phyloP scores from a whole-genome alignment of 805 yeast species.

The Lipomyces japonicus region DNA sequence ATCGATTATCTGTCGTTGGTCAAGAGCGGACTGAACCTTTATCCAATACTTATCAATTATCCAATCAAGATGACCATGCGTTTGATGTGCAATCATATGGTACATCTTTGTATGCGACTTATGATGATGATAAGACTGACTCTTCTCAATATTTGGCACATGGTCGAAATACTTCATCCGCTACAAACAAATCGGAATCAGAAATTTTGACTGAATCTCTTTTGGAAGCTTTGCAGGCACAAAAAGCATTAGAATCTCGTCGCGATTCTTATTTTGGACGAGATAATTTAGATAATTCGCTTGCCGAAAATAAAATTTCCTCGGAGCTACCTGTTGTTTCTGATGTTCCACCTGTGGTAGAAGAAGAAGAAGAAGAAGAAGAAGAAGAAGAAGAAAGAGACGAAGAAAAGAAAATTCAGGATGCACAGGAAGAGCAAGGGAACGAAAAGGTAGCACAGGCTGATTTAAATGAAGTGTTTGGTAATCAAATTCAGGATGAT shows the following conservation, averaged over 20 bases:
- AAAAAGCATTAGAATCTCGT: constrained; percentile 1
- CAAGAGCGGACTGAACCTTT: background rate
- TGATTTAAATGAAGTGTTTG: background rate
- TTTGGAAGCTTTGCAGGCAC: constrained; percentile 11
- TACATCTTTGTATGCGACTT: background rate
- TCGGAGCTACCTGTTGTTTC: background rate
- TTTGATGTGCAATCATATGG: too few relatives aligned
- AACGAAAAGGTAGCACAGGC: background rate
- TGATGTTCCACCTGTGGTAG: background rate
- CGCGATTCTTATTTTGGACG: background rate
- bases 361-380: background rate
- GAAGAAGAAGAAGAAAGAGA: background rate
- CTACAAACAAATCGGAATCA: constrained; percentile 14
- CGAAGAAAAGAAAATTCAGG: background rate
- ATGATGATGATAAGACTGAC: background rate
- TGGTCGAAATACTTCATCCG: constrained; percentile 9
- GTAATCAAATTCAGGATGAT: background rate
- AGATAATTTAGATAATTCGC: constrained; percentile 2
- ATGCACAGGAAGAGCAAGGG: background rate
- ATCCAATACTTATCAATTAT: background rate
- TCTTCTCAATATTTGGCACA: constrained; percentile 1
- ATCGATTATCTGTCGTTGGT: background rate
- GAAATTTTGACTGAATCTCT: constrained; percentile 16
- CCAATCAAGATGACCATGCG: too few relatives aligned
- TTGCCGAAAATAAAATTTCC: background rate